These are phyloP conservation scores for Fraxinus xanthoxyloides DNA, from an alignment of 305 asterid species.

Conservation along the genomic window DNA sequence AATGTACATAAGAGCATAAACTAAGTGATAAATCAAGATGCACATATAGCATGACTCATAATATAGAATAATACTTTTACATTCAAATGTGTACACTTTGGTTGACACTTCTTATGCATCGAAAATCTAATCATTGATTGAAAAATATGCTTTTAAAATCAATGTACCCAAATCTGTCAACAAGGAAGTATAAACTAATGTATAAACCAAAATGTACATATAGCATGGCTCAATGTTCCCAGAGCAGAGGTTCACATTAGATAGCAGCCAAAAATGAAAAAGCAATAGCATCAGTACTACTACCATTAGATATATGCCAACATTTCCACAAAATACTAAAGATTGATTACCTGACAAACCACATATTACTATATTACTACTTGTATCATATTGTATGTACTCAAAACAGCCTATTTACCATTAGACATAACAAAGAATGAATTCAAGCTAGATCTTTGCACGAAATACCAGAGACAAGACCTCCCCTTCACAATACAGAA, in stretches of 20 bases:
- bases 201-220: background rate
- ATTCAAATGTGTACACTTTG: background rate
- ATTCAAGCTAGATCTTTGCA: conserved; percentile 4
- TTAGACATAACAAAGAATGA: conserved; percentile 25
- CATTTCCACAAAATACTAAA: conserved; percentile 11
- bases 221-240: background rate
- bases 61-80: background rate
- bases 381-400: conserved; percentile 13
- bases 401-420: conserved; percentile 22
- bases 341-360: background rate
- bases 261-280: background rate
- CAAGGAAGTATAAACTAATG: background rate
- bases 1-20: background rate
- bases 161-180: background rate
- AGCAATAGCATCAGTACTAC: background rate
- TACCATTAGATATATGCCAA: conserved; percentile 17
- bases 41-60: background rate
- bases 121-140: background rate
- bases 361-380: conserved; percentile 12
- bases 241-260: background rate
- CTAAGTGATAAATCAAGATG: background rate
- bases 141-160: too few species aligned
- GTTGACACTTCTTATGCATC: background rate
- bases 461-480: background rate
- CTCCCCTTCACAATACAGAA: background rate